phyloP scores from a whole-genome alignment of 148 eudicot genomes.

The Spergularia bocconei region DNA sequence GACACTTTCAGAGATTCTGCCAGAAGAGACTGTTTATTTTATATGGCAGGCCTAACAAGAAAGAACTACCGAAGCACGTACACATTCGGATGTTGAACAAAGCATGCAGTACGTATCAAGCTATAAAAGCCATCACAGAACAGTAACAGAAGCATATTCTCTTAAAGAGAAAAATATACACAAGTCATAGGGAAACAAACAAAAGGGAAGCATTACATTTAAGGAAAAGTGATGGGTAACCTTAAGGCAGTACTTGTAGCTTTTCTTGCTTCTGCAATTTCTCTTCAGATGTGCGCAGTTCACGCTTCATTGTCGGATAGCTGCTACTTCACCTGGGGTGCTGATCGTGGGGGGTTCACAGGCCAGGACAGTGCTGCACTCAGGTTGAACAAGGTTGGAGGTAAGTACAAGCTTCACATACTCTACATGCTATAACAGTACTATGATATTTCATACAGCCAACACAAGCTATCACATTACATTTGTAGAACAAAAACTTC shows the following conservation, averaged over 20 bases:
- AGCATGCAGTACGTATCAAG: not conserved
- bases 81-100: not conserved
- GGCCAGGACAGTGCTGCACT: constrained; percentile 44
- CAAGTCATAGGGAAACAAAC: not conserved
- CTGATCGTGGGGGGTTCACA: constrained; percentile 24
- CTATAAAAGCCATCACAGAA: constrained; percentile 32
- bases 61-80: constrained; percentile 1
- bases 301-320: constrained; percentile 29
- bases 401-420: constrained; percentile 17
- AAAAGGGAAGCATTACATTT: too few relatives aligned
- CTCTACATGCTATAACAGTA: not conserved
- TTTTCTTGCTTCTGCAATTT: constrained; percentile 22
- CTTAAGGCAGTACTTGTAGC: constrained; percentile 27
- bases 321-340: constrained; percentile 47
- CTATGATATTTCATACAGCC: not conserved
- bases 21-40: not conserved
- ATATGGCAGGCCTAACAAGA: constrained; percentile 5
- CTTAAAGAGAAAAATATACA: not conserved
- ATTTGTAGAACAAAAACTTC: too few relatives aligned
- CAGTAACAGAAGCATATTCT: not conserved
- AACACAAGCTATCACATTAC: too few relatives aligned
- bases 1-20: not conserved
- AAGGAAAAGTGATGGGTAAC: constrained; percentile 33
- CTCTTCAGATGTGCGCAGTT: constrained; percentile 34
- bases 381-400: constrained; percentile 37